Evolutionary conservation across 2,329 filamentous ascomycete genomes (phyloP).

Genomic region (Trichoderma cornu-damae): DNA sequence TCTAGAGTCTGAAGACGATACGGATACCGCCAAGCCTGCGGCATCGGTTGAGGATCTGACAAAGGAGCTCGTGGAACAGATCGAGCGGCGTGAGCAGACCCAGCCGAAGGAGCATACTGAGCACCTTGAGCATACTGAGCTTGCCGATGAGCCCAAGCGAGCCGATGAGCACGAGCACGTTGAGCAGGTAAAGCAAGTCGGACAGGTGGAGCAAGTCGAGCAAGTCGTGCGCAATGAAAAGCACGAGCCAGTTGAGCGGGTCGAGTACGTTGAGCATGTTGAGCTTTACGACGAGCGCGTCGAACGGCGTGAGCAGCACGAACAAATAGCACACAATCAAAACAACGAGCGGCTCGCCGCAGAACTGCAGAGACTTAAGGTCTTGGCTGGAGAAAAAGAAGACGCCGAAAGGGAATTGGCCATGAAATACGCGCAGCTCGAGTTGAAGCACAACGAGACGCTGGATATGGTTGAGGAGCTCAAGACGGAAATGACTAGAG

Average conservation of each 20-base stretch:
- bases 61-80: constrained; percentile 24
- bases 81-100: background rate
- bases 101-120: background rate
- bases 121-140: background rate
- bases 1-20: constrained; percentile 35
- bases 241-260: background rate
- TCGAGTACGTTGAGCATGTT: background rate
- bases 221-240: background rate
- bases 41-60: constrained; percentile 37
- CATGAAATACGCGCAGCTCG: constrained; percentile 75
- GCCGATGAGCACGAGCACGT: background rate
- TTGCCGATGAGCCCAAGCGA: background rate
- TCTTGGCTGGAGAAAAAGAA: constrained; percentile 70
- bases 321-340: background rate
- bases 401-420: constrained; percentile 66
- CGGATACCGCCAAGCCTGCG: constrained; percentile 42
- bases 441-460: constrained; percentile 74
- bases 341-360: constrained; percentile 30
- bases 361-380: constrained; percentile 68
- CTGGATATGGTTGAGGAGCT: constrained; percentile 85
- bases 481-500: constrained; percentile 77
- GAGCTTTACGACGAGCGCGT: background rate
- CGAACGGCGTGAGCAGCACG: constrained; percentile 25
- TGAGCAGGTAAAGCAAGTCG: background rate
- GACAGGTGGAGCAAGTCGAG: background rate